Evolutionary conservation across 23 red algal species (phyloP).

Genomic region (Gracilaria domingensis): DNA sequence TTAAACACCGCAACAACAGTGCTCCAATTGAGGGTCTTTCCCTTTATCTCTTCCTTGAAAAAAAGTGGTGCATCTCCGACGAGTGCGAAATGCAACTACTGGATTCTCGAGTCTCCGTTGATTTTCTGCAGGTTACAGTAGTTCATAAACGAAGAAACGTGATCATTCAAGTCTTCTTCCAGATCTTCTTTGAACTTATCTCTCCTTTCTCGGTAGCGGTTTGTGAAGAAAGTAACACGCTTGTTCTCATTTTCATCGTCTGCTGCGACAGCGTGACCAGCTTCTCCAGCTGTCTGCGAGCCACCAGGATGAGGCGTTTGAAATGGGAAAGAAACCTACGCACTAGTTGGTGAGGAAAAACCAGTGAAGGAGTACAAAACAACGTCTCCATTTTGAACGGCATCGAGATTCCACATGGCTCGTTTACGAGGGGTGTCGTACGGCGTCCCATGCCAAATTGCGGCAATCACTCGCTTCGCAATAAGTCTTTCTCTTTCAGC

Average conservation of each 20-base stretch:
- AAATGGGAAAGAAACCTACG: not conserved
- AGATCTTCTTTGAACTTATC: slow-evolving; percentile 20
- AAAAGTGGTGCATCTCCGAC: not conserved
- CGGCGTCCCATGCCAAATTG: not conserved
- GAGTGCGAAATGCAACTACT: not conserved
- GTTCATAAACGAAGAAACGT: not conserved
- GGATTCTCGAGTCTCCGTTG: not conserved
- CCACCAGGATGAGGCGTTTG: not conserved
- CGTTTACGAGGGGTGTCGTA: not conserved
- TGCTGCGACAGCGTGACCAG: not conserved
- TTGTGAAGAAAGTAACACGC: not conserved
- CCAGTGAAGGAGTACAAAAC: not conserved
- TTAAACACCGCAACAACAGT: not conserved
- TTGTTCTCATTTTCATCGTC: slow-evolving; percentile 16
- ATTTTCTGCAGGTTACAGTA: not conserved
- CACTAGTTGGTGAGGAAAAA: too few species aligned
- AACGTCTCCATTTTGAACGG: not conserved
- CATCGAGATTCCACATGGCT: not conserved
- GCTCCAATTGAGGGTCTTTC: not conserved
- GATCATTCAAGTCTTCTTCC: slow-evolving; percentile 8
- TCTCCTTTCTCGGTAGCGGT: not conserved
- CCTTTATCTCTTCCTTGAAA: not conserved
- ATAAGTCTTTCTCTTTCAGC: not conserved
- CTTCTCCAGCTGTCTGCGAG: not conserved
- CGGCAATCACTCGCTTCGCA: not conserved